Base-by-base conservation (phyloP, 2,329 filamentous ascomycete genomes). In the Tolypocladium amazonense region DNA sequence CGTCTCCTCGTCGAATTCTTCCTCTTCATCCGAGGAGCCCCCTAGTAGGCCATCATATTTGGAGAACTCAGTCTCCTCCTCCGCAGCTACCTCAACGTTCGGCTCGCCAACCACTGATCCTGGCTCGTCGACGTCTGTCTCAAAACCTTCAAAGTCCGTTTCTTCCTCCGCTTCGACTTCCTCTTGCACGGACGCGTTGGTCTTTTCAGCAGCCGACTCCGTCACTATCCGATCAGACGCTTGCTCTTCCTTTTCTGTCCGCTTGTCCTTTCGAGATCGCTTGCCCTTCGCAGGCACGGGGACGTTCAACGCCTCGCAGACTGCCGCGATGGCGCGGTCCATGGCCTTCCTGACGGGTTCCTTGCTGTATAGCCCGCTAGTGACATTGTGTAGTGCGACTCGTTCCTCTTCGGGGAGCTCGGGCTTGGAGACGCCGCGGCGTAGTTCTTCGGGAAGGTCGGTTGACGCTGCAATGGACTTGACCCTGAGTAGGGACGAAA, bases 321-420 rank as follows among this genome's bases (percentile, higher is more conserved):
- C 76, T 35, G 72, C 76, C 59, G 73, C 71, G 18, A 84, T 64
- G 1, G 81, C 81, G 65, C 77, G 75, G 33, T 79, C 76, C 12
- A 82, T 70, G 3, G 76, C 75, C 56, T 78, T 74, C 63, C 77
- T 79, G 58, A 84, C 81, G 37, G 78, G 74, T 7, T 76, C 75
- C 58, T 77, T 73, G 61, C 81, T 84, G 67, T 79, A 84, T 3
- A 86, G 71, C 9, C 76, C 77, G 61, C 82, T 85, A 33, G 83
- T 85, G 57, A 86, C 82, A 67, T 85, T 85, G 65, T 85, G 82
- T 33, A 84, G 71, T 3, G 79, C 76, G 0, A 69, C 64, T 58
- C 72, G 74, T 65, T 84, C 80, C 57, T 84, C 81, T 52, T 81
- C 79, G 1, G 78, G 75, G 3, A 84, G 68, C 1, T 80, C 73